A percentile compares a stretch with the other conserved stretches of the same genome.
Conservation (phyloP, 768 basidiomycete genomes). For the Pleurotus cornucopiae region DNA sequence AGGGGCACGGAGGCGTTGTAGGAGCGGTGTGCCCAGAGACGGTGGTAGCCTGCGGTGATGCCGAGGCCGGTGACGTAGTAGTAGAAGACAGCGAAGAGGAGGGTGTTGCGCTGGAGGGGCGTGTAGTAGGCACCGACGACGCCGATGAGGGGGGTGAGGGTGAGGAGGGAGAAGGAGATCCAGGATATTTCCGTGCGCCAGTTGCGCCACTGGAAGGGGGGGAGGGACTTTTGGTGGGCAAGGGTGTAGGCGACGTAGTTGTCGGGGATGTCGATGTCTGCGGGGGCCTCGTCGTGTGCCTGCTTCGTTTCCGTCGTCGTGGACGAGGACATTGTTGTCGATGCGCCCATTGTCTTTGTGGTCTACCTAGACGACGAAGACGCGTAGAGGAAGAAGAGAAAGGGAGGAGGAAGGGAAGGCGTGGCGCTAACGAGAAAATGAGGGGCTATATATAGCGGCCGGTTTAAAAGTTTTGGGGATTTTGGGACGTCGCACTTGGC, state of each 20-base stretch:
- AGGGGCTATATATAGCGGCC: background rate
- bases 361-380: too few species aligned
- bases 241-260: constrained; percentile 81
- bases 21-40: constrained; percentile 92
- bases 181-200: constrained; percentile 65
- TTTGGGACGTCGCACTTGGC: background rate
- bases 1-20: constrained; percentile 91
- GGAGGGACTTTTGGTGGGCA: constrained; percentile 61
- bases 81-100: constrained; percentile 39
- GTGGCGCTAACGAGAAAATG: background rate
- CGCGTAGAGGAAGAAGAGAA: too few species aligned
- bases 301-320: background rate
- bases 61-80: constrained; percentile 62
- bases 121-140: constrained; percentile 69
- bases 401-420: background rate
- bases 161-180: constrained; percentile 71
- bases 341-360: too few species aligned
- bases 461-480: background rate
- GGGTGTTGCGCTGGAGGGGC: constrained; percentile 68
- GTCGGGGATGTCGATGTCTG: constrained; percentile 68
- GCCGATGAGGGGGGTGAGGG: constrained; percentile 69
- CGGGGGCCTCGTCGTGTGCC: background rate
- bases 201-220: constrained; percentile 63
- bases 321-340: background rate
- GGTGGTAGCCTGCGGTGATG: constrained; percentile 92